Evolutionary conservation across 805 yeast species (phyloP).

Genomic region (Kockiozyma suomiensis): DNA sequence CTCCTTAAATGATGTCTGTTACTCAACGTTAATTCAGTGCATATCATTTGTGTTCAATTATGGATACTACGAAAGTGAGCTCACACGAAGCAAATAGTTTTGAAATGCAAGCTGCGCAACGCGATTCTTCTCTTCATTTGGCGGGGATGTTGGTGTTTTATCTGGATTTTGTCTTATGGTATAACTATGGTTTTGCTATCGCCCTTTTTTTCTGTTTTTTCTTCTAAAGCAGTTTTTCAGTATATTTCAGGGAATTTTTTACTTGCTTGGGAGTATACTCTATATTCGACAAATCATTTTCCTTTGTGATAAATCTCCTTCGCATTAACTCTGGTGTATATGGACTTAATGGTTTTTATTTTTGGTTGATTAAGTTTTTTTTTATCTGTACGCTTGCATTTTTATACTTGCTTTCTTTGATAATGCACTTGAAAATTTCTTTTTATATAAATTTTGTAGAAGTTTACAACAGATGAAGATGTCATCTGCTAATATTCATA

Average conservation of each 20-base stretch:
- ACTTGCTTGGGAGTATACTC: not conserved
- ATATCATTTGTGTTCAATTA: not conserved
- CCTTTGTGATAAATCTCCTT: not conserved
- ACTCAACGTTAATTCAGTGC: not conserved
- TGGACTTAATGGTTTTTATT: constrained; percentile 33
- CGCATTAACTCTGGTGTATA: not conserved
- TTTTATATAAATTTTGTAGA: not conserved
- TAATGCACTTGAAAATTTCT: not conserved
- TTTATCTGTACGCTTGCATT: constrained; percentile 12
- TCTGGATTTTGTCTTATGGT: not conserved
- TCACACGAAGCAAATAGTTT: not conserved
- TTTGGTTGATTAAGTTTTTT: constrained; percentile 20
- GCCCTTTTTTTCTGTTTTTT: not conserved
- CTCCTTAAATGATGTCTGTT: too few species aligned
- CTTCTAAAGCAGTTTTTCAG: too few species aligned
- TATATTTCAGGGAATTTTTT: too few species aligned
- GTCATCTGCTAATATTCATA: not conserved
- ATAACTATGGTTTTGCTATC: not conserved
- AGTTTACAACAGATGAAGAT: too few species aligned
- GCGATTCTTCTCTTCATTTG: not conserved
- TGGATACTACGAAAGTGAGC: not conserved
- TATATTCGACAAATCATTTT: not conserved
- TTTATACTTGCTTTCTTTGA: constrained; percentile 6
- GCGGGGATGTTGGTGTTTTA: not conserved
- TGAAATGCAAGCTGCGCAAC: not conserved